Evolutionary conservation across 805 yeast species (phyloP).

Genomic region (Danielozyma ontarioensis): DNA sequence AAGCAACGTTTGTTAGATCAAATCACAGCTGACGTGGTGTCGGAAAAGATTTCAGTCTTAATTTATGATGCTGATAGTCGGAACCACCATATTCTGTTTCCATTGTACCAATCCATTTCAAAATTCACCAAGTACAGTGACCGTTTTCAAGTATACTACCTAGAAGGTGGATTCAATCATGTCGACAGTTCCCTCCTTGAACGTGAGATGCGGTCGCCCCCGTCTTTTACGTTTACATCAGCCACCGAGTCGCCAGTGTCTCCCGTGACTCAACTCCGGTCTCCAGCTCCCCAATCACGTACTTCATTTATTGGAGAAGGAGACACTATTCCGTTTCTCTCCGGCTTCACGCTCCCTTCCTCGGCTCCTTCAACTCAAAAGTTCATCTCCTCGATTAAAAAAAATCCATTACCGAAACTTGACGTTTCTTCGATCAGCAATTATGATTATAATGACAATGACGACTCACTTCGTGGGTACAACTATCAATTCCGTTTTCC

Average conservation of each 20-base stretch:
- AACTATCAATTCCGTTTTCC: constrained; percentile 20
- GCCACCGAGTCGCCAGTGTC: constrained; percentile 6
- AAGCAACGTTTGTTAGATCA: constrained; percentile 14
- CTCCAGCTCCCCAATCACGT: no score
- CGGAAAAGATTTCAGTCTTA: constrained; percentile 16
- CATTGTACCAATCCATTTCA: constrained; percentile 28
- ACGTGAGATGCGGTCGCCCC: not conserved
- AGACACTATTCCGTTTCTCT: constrained; percentile 11
- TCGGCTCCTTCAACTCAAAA: constrained; percentile 31
- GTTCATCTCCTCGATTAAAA: constrained; percentile 32
- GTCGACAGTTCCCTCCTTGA: constrained; percentile 3
- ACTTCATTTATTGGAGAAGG: no score
- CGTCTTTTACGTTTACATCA: not conserved
- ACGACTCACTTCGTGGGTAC: constrained; percentile 10
- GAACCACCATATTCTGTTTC: constrained; percentile 14
- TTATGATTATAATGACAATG: constrained; percentile 1
- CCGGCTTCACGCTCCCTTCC: constrained; percentile 41
- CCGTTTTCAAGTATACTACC: constrained; percentile 14
- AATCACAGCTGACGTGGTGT: constrained; percentile 2
- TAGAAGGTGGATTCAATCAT: constrained; percentile 24
- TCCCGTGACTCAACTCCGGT: constrained; percentile 6
- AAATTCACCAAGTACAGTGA: constrained; percentile 21
- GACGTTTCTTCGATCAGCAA: constrained; percentile 10
- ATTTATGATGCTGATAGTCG: constrained; percentile 30
- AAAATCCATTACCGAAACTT: constrained; percentile 21